phyloP scores from a whole-genome alignment of 2,329 filamentous ascomycete species.

The Cercospora sp. region DNA sequence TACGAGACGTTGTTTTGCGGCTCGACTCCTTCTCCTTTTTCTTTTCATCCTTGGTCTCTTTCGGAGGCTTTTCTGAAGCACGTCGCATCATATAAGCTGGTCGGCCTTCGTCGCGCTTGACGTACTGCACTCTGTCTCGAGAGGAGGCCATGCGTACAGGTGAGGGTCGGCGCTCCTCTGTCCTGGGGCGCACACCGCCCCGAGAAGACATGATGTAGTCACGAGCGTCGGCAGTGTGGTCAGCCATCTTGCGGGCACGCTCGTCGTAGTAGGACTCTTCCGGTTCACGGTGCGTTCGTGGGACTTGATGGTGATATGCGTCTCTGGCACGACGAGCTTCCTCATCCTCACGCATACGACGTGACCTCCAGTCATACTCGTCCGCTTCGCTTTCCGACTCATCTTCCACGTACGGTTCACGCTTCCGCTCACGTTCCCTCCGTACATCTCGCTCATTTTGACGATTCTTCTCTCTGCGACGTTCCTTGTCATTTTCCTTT shows the following conservation, averaged over 20 bases:
- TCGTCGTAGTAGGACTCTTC: conserved; percentile 31
- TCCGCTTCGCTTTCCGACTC: conserved; percentile 38
- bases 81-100: conserved; percentile 31
- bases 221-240: conserved; percentile 29
- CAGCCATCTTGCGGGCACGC: conserved; percentile 33
- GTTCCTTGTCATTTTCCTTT: conserved; percentile 42
- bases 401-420: conserved; percentile 36
- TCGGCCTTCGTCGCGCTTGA: conserved; percentile 32
- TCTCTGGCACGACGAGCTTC: conserved; percentile 29
- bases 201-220: conserved; percentile 35
- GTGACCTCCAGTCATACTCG: conserved; percentile 25
- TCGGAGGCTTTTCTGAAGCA: conserved; percentile 28
- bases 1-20: conserved; percentile 28
- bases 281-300: conserved; percentile 29
- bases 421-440: conserved; percentile 43
- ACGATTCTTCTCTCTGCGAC: conserved; percentile 44
- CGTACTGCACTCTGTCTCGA: conserved; percentile 32
- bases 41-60: conserved; percentile 17
- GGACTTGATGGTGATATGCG: conserved; percentile 30
- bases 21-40: conserved; percentile 22
- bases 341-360: conserved; percentile 30
- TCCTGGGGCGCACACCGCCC: conserved; percentile 21
- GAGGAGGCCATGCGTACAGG: conserved; percentile 33
- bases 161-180: conserved; percentile 33
- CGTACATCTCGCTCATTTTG: conserved; percentile 44